A percentile compares a stretch with the other conserved stretches of the same genome.
These are phyloP conservation scores for Vigna unguiculata DNA, from an alignment of 306 rosid genomes.

Conservation along the genomic window DNA sequence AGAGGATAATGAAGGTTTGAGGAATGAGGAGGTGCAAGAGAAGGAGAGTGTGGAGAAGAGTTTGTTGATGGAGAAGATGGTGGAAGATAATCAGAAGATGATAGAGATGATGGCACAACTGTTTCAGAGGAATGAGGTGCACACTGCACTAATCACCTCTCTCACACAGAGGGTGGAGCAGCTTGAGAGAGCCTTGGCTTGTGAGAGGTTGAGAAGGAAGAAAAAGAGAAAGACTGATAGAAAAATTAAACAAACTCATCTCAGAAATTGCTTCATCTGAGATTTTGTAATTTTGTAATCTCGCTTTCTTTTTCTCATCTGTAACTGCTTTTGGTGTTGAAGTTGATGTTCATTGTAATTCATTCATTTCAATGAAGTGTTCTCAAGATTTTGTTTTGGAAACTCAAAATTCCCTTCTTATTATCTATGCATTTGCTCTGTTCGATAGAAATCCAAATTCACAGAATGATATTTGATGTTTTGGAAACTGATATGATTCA, in stretches of 20 bases:
- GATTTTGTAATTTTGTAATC: neutral
- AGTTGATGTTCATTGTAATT: neutral
- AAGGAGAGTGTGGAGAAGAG: conserved; percentile 37
- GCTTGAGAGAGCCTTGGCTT: conserved; percentile 62
- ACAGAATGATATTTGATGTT: too few species aligned
- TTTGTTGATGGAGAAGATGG: conserved; percentile 60
- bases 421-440: too few species aligned
- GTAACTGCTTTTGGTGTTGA: neutral
- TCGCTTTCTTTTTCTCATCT: too few species aligned
- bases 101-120: conserved; percentile 64
- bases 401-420: too few species aligned
- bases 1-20: neutral
- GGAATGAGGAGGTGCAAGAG: conserved; percentile 36
- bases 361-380: neutral
- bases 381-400: neutral
- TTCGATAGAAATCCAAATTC: too few species aligned
- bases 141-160: conserved; percentile 56
- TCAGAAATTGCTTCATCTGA: conserved; percentile 2
- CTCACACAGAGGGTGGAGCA: conserved; percentile 68
- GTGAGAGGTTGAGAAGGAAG: conserved; percentile 62
- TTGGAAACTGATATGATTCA: too few species aligned
- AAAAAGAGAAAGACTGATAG: conserved; percentile 50
- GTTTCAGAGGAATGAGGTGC: conserved; percentile 59
- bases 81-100: conserved; percentile 69
- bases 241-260: conserved; percentile 17